Percentiles rank a stretch among this genome's conserved stretches.
These are phyloP conservation scores for Nephelium lappaceum DNA, from an alignment of 345 rosid species.

Conservation along the genomic window DNA sequence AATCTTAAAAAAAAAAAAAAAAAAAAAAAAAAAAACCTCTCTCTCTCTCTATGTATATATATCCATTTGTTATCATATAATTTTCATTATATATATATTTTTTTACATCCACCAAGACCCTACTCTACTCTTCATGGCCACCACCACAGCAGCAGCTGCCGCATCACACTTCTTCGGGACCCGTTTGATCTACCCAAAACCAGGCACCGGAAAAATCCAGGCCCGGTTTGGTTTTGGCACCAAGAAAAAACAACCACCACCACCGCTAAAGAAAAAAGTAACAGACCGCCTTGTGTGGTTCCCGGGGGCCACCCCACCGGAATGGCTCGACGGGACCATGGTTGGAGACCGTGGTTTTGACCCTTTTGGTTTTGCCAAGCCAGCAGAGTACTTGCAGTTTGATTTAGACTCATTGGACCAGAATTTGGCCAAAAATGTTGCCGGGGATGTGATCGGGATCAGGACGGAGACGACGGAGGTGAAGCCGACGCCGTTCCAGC, in stretches of 20 bases:
- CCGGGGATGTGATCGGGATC: conserved; percentile 67
- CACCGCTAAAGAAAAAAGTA: conserved; percentile 34
- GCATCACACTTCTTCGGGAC: conserved; percentile 60
- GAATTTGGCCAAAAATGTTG: conserved; percentile 82
- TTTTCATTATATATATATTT: neutral
- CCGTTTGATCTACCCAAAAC: conserved; percentile 35
- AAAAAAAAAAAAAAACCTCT: neutral
- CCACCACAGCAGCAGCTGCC: conserved; percentile 48
- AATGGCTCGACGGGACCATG: conserved; percentile 83
- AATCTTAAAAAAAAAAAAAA: too few relatives aligned
- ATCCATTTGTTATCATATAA: neutral
- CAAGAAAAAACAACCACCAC: conserved; percentile 46
- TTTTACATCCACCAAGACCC: conserved; percentile 4
- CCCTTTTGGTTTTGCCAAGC: conserved; percentile 81
- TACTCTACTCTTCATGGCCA: conserved; percentile 28
- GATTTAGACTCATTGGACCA: conserved; percentile 83
- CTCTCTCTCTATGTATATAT: neutral
- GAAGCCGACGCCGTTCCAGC: conserved; percentile 85
- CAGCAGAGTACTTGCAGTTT: conserved; percentile 87
- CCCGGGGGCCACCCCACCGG: conserved; percentile 69
- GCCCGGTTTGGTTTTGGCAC: conserved; percentile 59
- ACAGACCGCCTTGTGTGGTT: conserved; percentile 66
- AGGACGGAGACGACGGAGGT: conserved; percentile 50
- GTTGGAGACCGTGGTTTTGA: conserved; percentile 90
- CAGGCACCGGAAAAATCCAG: conserved; percentile 43